These are phyloP conservation scores for Apophysomyces elegans DNA, from an alignment of 371 early-diverging fungal species.

Conservation along the genomic window DNA sequence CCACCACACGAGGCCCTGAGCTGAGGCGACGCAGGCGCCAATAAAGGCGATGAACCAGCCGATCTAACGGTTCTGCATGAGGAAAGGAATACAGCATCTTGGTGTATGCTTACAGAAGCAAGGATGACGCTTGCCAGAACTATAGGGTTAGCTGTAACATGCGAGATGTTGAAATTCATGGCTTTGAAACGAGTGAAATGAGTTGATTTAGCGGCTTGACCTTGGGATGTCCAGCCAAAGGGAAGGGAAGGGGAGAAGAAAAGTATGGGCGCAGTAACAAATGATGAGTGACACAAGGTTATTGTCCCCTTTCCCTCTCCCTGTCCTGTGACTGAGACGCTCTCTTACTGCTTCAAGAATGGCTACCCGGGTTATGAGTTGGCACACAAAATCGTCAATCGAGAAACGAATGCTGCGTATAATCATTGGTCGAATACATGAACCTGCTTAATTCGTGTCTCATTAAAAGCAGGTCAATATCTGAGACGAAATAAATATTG, in stretches of 20 bases:
- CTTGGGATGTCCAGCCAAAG: constrained; percentile 4
- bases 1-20: constrained; percentile 31
- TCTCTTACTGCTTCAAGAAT: too few relatives aligned
- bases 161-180: constrained; percentile 29
- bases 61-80: constrained; percentile 13
- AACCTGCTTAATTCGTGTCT: too few relatives aligned
- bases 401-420: too few relatives aligned
- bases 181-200: constrained; percentile 2
- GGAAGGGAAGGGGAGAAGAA: constrained; percentile 9
- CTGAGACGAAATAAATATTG: too few relatives aligned
- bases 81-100: neutral
- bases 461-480: too few relatives aligned
- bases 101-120: constrained; percentile 19
- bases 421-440: too few relatives aligned
- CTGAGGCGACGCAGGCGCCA: constrained; percentile 17
- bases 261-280: constrained; percentile 6
- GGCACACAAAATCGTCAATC: too few relatives aligned
- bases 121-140: constrained; percentile 21
- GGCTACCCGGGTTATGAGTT: too few relatives aligned
- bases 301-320: neutral
- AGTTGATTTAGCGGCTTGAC: neutral
- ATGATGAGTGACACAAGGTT: constrained; percentile 5
- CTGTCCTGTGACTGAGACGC: neutral
- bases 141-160: constrained; percentile 28
- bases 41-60: constrained; percentile 26